Evolutionary conservation across 805 yeast genomes (phyloP), one percentile per base, ranked within the genome.

Genomic region (Isabelozyma rhagii): DNA sequence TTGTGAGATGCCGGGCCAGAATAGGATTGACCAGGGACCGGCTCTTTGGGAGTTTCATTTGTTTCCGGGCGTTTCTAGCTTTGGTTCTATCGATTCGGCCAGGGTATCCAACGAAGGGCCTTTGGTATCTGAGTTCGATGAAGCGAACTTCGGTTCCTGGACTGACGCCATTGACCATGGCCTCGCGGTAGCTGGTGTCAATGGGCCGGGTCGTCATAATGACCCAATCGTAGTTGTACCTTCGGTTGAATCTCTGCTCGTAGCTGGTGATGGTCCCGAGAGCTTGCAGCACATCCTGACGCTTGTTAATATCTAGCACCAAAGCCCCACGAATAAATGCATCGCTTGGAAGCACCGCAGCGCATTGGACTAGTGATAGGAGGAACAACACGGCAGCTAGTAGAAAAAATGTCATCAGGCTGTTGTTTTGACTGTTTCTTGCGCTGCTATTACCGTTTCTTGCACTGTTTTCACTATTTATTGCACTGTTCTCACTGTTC

Each of bases 1-100:
- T 48, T 38, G 64, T 55, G 53, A 61, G 54, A 46, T 56, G 63
- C 14, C 61, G 50, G 44, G 55, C 56, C 14, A 54, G 52, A 40
- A 51, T 55, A 8, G 54, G 47, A 27, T 54, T 56, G 25, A 59
- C 58, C 28, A 75, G 74, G 49, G 69, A 68, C 56, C 76, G 61
- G 8, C 53, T 48, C 25, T 46, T 52, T 17, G 63, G 53, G 5
- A 50, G 36, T 11, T 55, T 54, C 57, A 71, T 48, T 15, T 59
- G 52, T 11, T 54, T 51, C 55, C 69, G 54, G 9, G 56, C 53
- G n/a, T 54, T 48, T 10, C 61, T 56, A 45, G 77, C 75, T 43
- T 53, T 58, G 13, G 56, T 51, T 39, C 47, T 48, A 52, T 58
- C 60, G 8, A 55, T 57, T 50, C 52, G 52, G 11, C 48, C 56